Percentiles rank a stretch among this genome's conserved stretches.
Conservation (phyloP, 2,329 filamentous ascomycete species). For the Ophiostoma himal-ulmi region DNA sequence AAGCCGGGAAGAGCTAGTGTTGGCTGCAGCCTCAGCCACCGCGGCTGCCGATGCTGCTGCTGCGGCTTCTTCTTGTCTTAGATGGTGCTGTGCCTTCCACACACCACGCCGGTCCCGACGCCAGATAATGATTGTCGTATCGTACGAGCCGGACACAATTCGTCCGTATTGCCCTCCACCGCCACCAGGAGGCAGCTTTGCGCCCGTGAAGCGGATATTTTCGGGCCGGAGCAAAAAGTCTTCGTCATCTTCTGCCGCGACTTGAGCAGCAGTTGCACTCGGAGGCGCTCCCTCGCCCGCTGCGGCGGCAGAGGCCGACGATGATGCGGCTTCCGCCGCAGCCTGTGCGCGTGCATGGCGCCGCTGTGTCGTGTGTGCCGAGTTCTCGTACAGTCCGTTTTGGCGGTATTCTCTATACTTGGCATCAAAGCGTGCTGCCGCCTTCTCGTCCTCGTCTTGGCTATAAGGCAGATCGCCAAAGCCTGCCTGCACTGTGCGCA, state of each 20-base stretch:
- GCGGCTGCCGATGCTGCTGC: background rate
- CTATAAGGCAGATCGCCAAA: constrained; percentile 85
- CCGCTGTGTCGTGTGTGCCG: background rate
- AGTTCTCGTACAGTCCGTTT: constrained; percentile 35
- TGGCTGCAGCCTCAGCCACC: background rate
- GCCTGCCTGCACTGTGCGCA: constrained; percentile 89
- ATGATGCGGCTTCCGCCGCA: background rate
- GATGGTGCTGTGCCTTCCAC: constrained; percentile 71
- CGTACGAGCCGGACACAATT: constrained; percentile 96
- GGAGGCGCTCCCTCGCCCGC: background rate
- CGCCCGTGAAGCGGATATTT: constrained; percentile 72
- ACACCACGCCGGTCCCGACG: constrained; percentile 75
- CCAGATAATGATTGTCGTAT: constrained; percentile 95
- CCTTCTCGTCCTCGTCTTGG: constrained; percentile 63
- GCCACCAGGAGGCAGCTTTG: constrained; percentile 83
- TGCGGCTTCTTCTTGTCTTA: constrained; percentile 63
- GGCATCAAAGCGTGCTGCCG: constrained; percentile 65
- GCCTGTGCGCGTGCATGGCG: constrained; percentile 12
- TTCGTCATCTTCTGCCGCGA: constrained; percentile 27
- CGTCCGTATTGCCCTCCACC: constrained; percentile 83
- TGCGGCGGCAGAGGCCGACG: background rate
- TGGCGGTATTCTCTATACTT: constrained; percentile 50
- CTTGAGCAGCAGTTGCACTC: background rate
- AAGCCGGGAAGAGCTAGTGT: background rate
- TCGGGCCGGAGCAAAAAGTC: constrained; percentile 69